phyloP scores from a whole-genome alignment of 2,329 filamentous ascomycete species.

The Orbilia ellipsospora region DNA sequence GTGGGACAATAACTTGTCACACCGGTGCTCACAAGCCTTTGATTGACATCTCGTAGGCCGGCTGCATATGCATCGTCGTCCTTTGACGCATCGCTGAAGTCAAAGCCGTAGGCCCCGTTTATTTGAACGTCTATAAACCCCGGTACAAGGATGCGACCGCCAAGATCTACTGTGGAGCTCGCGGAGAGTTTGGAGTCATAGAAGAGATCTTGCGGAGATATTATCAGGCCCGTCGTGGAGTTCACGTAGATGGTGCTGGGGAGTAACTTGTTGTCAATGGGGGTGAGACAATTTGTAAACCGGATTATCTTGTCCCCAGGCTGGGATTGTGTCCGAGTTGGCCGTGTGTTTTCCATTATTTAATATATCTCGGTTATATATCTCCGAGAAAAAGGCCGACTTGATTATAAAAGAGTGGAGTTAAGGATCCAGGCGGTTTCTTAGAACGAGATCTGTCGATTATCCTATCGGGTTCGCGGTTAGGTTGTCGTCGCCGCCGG shows the following conservation, averaged over 20 bases:
- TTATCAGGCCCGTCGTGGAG: slow-evolving; percentile 81
- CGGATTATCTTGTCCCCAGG: slow-evolving; percentile 73
- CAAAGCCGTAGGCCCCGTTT: slow-evolving; percentile 92
- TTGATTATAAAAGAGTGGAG: background rate
- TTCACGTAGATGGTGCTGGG: slow-evolving; percentile 89
- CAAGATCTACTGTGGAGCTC: slow-evolving; percentile 80
- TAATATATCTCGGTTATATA: background rate
- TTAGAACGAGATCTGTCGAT: slow-evolving; percentile 29
- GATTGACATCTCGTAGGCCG: slow-evolving; percentile 77
- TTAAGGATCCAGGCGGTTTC: slow-evolving; percentile 3
- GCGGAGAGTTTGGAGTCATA: slow-evolving; percentile 77
- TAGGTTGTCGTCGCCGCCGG: background rate
- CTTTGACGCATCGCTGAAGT: slow-evolving; percentile 72
- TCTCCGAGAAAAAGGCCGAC: background rate
- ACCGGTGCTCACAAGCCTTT: slow-evolving; percentile 77
- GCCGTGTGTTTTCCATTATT: slow-evolving; percentile 19
- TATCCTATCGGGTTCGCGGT: slow-evolving; percentile 10
- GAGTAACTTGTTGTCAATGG: slow-evolving; percentile 75
- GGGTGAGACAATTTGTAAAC: slow-evolving; percentile 85
- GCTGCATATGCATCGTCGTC: slow-evolving; percentile 76
- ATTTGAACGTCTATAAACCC: slow-evolving; percentile 92
- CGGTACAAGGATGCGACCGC: slow-evolving; percentile 83
- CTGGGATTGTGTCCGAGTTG: slow-evolving; percentile 35
- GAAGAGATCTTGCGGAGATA: slow-evolving; percentile 75
- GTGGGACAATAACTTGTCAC: slow-evolving; percentile 75